Base-by-base conservation (phyloP, 1,139 yeast genomes). In the Suhomyces wounanorum region DNA sequence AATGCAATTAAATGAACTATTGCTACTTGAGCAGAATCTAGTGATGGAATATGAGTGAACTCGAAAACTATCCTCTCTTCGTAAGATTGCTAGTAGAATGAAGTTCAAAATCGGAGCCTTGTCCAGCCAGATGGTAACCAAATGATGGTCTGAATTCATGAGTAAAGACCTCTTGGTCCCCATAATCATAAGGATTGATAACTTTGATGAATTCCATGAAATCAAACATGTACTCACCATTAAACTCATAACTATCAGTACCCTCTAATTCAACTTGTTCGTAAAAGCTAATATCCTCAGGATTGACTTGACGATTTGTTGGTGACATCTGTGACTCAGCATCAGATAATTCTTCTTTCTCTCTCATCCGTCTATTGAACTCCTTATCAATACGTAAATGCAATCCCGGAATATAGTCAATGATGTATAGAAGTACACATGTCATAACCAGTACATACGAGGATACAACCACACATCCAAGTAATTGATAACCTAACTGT, bases 181-280 rank as follows among this genome's bases (percentile, higher is more conserved):
- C 53, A 55, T 62, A 77, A 57, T 78, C 82, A 36, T 68, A 69
- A 0, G 83, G 82, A 42, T 69, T 64, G 9, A 78, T 58, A 1
- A 70, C 71, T 52, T 75, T 70, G 43, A 77, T 70, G 55, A 76
- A 78, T 56, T 79, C 83, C 65, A 76, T 70, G 53, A 68, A 78
- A 60, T 79, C 81, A 69, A 68, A 69, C 51, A 76, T 72, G 52
- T 68, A 71, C 59, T 82, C 86, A n/a, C 83, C 82, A 56, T 72
- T 70, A 51, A 80, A 79, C 59, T 81, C 84, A 49, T 74, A 73
- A 35, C 69, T 58, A 59, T 82, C 86, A 2, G 80, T 63, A 1
- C 86, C 86, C 30, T 68, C 57, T n/a, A 77, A 51, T 59, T 82
- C 85, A 3, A 65, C 67, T 40, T 60, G 58, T 55, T 73, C 79